These are phyloP conservation scores for Raphanus hybrid DNA, from an alignment of 441 rosid species.

Conservation along the genomic window DNA sequence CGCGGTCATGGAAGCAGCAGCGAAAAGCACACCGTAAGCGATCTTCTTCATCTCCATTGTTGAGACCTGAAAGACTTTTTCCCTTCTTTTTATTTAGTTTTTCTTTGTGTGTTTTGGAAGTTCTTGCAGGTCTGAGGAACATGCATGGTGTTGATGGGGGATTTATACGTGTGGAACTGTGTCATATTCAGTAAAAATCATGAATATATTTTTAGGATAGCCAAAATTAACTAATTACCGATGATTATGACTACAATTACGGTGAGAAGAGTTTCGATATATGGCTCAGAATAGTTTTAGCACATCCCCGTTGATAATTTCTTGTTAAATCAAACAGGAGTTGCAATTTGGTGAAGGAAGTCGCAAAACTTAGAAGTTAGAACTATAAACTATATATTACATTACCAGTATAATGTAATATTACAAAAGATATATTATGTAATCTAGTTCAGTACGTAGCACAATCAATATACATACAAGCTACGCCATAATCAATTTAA, in stretches of 20 bases:
- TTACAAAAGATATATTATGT: too few relatives aligned
- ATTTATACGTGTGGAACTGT: slow-evolving; percentile 27
- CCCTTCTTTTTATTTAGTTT: slow-evolving; percentile 1
- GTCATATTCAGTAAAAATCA: slow-evolving; percentile 26
- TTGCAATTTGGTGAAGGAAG: not conserved
- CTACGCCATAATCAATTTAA: too few relatives aligned
- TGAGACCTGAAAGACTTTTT: slow-evolving; percentile 44
- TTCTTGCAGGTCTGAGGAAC: slow-evolving; percentile 47
- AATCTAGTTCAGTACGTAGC: not conserved
- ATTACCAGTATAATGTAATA: not conserved
- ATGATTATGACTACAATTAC: slow-evolving; percentile 25
- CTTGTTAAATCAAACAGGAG: slow-evolving; percentile 13
- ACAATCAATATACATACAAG: too few relatives aligned
- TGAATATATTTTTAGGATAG: not conserved
- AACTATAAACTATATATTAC: not conserved
- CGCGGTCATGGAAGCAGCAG: slow-evolving; percentile 65
- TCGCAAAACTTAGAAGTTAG: too few relatives aligned
- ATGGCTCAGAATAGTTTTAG: slow-evolving; percentile 18
- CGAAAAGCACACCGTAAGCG: slow-evolving; percentile 56
- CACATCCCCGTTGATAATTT: not conserved
- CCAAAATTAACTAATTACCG: slow-evolving; percentile 26
- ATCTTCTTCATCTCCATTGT: slow-evolving; percentile 79
- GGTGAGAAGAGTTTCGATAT: slow-evolving; percentile 26
- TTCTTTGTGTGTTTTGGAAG: slow-evolving; percentile 16
- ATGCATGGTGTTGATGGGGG: not conserved